Percentiles rank a stretch among this genome's conserved stretches.
These are phyloP conservation scores for Colletotrichum sp. DNA, from an alignment of 2,329 filamentous ascomycete species.

Conservation along the genomic window DNA sequence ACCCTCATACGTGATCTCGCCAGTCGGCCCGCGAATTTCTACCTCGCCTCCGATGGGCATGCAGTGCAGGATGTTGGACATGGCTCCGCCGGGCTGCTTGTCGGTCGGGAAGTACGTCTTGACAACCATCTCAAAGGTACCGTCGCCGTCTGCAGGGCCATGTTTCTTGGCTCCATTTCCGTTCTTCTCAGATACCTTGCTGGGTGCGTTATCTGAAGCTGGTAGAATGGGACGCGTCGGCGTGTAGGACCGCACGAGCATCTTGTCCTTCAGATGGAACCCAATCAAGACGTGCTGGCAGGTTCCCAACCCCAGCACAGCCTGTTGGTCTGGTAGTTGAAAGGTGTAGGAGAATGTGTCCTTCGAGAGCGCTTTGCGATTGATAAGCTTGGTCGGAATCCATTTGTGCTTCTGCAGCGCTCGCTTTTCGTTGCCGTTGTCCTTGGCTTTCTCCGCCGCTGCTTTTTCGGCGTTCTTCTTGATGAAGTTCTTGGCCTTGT, in stretches of 20 bases:
- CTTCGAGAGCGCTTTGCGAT: slow-evolving; percentile 40
- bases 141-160: slow-evolving; percentile 33
- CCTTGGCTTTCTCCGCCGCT: slow-evolving; percentile 38
- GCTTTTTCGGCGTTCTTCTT: slow-evolving; percentile 43
- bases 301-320: slow-evolving; percentile 50
- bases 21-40: slow-evolving; percentile 55
- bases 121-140: slow-evolving; percentile 51
- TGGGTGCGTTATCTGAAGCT: neutral
- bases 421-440: slow-evolving; percentile 30
- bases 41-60: slow-evolving; percentile 51
- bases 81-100: slow-evolving; percentile 54
- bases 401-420: slow-evolving; percentile 48
- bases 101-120: slow-evolving; percentile 56
- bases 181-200: neutral
- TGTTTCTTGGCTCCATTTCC: neutral
- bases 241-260: slow-evolving; percentile 55
- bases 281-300: slow-evolving; percentile 58
- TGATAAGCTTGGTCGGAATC: slow-evolving; percentile 45
- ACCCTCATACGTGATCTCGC: slow-evolving; percentile 53
- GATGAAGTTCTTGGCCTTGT: slow-evolving; percentile 52
- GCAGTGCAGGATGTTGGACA: slow-evolving; percentile 56
- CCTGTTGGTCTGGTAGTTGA: slow-evolving; percentile 39
- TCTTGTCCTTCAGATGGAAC: slow-evolving; percentile 54
- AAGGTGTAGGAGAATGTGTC: slow-evolving; percentile 53
- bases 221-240: slow-evolving; percentile 49